Base-by-base conservation (phyloP, 331 rosid genomes). In the Malus hybrid region DNA sequence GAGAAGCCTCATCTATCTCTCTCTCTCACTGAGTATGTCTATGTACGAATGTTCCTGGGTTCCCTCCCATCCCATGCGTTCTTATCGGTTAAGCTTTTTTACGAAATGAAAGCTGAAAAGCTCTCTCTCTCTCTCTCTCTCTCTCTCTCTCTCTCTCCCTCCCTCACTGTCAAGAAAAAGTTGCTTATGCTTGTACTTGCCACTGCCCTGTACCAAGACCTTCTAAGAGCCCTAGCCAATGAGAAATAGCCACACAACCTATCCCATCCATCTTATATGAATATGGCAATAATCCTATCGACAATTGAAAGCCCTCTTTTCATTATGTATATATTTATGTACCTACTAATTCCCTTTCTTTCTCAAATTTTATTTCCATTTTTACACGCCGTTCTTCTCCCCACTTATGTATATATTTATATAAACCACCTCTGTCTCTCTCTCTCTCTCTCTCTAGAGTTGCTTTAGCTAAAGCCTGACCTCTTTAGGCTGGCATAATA, bases 11-110 rank as follows among this genome's bases (percentile, higher is more conserved):
- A 75, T 77, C 81, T 50, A 73, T 65, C 76, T 65, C 74, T 19
- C 66, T 73, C 66, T 60, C 34, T 48, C 39, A 27, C 27, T 80
- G 10, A 6, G 14, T 57, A 20, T 55, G 48, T 31, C 78, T 68
- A 68, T 57, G 85, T 73, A 83, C 79, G 87, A 90, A 82, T 83
- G 93, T 78, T 75, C 82, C 87, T 39, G 46, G 46, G 46, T 39
- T 39, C 46, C 46, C 73, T 74, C 83, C 89, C 91, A 87, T 85
- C 83, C 89, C 96, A 89, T 89, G 93, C 91, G 92, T 83, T 90
- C 93, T 90, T 88, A 87, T 93, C 97, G 19, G 73, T 85, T 65
- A 65, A 66, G 86, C 84, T 80, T 74, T 71, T 22, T 32, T 67
- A 52, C 20, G 66, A 27, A 48, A 42, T 29, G 70, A 74, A 63